Evolutionary conservation across 345 rosid species (phyloP), one percentile per base, ranked within the genome.

Genomic region (Rhodamnia rubescens): DNA sequence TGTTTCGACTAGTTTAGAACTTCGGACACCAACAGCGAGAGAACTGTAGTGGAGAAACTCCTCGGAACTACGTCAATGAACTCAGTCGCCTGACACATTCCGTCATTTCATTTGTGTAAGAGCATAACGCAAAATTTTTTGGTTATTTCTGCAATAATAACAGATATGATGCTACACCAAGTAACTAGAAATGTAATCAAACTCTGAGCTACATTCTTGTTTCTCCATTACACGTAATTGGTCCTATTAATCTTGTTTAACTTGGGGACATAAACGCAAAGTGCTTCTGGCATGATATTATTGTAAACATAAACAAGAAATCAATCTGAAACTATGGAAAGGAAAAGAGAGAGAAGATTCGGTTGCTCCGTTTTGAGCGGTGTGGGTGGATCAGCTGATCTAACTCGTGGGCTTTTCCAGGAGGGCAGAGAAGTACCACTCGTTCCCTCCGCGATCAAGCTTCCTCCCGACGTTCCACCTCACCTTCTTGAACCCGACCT

Each of bases 351-450:
- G 18, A 59, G 74, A 61, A 61, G 42, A 29, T 61, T 61, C 15
- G 74, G 4, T 61, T 29, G 42, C 74, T 36, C 21, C 7, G 74
- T 29, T 15, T 61, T 15, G 74, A 61, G 74, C 1, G 74, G 22
- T 4, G 74, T 15, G 6, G 74, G 74, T 15, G 6, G 74, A 61
- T 61, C 42, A 61, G 15, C 44, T 18, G 78, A 69, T 69, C 78
- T 69, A 36, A 69, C 24, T 69, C 90, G 52, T 86, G 53, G 93
- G 93, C 80, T 91, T 92, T 89, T 90, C 92, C 85, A 93, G 69
- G 59, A 91, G 87, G 5, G 91, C 92, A 29, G 92, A 92, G 86
- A 93, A 86, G 84, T 90, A 91, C 93, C 93, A 87, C 57, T 90
- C 91, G 20, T 90, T 87, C 59, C 5, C 85, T 18, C 92, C 90